Evolutionary conservation across 768 basidiomycete genomes (phyloP), one percentile per base, ranked within the genome.

Genomic region (Daedalea quercina): DNA sequence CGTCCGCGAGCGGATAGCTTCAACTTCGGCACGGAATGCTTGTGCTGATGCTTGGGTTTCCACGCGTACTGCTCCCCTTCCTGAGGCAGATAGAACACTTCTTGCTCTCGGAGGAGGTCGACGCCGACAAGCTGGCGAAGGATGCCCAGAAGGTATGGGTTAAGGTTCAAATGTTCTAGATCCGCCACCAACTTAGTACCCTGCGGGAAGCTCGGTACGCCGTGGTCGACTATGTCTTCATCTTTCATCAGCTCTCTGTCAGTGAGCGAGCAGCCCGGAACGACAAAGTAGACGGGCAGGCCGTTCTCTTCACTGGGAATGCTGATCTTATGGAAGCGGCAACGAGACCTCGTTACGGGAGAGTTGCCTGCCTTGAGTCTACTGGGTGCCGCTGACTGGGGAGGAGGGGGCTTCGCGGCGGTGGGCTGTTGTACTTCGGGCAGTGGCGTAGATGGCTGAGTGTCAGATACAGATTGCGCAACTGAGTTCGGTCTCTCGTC

Each of bases 281-380:
- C 81, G 26, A 85, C 73, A 67, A 87, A 87, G 57, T 60, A 75
- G n/a, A 82, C 67, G 7, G 79, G 77, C 28, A 72, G 73, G 3
- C 76, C 75, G 26, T 72, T 70, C 50, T 81, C 79, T 51, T 77
- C 76, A 35, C 68, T 70, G 1, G 82, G 83, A 20, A 87, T 63
- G 56, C 81, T 82, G 60, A 87, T 82, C 54, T 76, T 80, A 61
- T 82, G 84, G 64, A 81, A 87, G 37, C 81, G 80, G 58, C 85
- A 87, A 50, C 85, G 76, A 3, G 85, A 85, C 4, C 85, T 78
- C 15, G 84, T 85, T 7, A 80, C 76, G 0, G 80, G 82, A 1
- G 81, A 75, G 50, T 73, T 12, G 66, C 51, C 42, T 31, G 37
- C 24, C 26, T 20, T 46, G 33, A 37, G 58, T 40, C 37, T 28